Percentiles rank a stretch among this genome's conserved stretches.
phyloP scores from a whole-genome alignment of 495 filamentous ascomycete species.

The Xylaria grammica region DNA sequence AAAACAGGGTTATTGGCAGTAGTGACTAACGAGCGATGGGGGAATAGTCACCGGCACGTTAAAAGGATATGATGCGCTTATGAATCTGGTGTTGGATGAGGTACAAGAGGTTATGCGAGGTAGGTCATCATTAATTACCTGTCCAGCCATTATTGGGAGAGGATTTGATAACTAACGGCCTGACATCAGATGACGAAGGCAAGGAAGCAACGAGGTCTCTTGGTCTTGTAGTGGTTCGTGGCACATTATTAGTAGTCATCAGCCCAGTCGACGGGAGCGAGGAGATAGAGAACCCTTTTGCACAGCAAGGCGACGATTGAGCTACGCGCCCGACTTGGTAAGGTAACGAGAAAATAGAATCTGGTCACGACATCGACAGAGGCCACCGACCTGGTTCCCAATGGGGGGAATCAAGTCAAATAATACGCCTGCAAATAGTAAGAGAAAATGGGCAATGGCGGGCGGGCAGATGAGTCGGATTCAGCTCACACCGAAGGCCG shows the following conservation, averaged over 20 bases:
- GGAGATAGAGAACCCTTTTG: constrained; percentile 93
- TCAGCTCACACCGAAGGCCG: neutral
- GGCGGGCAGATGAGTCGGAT: neutral
- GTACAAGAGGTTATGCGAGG: constrained; percentile 88
- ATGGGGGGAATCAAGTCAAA: neutral
- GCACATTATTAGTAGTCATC: constrained; percentile 89
- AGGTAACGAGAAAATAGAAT: neutral
- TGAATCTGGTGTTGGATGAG: constrained; percentile 97
- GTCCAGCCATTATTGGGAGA: neutral
- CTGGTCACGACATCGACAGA: neutral
- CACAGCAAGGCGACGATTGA: constrained; percentile 60
- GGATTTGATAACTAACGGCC: constrained; percentile 27
- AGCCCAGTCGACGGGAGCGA: constrained; percentile 93
- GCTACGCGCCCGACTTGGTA: neutral
- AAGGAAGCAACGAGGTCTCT: constrained; percentile 83
- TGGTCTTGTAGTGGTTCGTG: constrained; percentile 88
- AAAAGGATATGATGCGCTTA: constrained; percentile 94
- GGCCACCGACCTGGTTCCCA: neutral
- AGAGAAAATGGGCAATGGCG: neutral
- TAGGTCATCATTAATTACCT: constrained; percentile 41
- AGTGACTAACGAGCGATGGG: neutral
- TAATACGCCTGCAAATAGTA: neutral
- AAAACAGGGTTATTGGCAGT: neutral
- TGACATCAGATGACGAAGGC: constrained; percentile 79
- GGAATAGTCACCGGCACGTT: constrained; percentile 78